phyloP scores from a whole-genome alignment of 2,329 filamentous ascomycete genomes.

The Zymoseptoria brevis region DNA sequence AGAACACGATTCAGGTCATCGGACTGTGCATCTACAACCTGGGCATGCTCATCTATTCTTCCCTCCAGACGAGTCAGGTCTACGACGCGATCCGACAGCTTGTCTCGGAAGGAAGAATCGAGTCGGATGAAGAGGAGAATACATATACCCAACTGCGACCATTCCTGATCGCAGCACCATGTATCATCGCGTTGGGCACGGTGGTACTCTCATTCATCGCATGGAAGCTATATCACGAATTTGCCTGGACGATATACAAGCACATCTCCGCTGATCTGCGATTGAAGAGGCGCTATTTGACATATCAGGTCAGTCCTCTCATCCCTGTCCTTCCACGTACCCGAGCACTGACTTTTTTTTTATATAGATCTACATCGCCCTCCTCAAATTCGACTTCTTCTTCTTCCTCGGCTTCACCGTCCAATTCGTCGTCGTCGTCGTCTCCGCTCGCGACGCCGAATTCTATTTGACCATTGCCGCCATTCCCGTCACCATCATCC shows the following conservation, averaged over 20 bases:
- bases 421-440: constrained; percentile 92
- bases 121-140: constrained; percentile 34
- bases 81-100: constrained; percentile 59
- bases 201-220: constrained; percentile 66
- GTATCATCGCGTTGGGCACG: constrained; percentile 69
- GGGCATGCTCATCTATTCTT: constrained; percentile 83
- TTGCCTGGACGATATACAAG: constrained; percentile 99
- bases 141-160: constrained; percentile 66
- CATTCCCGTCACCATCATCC: constrained; percentile 81
- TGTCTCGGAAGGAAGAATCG: constrained; percentile 32
- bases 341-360: constrained; percentile 7
- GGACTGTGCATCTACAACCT: constrained; percentile 89
- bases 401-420: constrained; percentile 99
- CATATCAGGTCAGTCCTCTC: constrained; percentile 70
- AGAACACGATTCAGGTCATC: constrained; percentile 98
- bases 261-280: constrained; percentile 95
- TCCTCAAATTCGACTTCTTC: constrained; percentile 99
- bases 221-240: constrained; percentile 97
- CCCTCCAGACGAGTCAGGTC: constrained; percentile 89
- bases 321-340: constrained; percentile 11
- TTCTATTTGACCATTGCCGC: constrained; percentile 81
- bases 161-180: constrained; percentile 77
- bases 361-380: constrained; percentile 92
- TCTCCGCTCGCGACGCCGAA: constrained; percentile 59
- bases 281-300: constrained; percentile 92